Evolutionary conservation across 2,329 filamentous ascomycete species (phyloP).

Genomic region (Alternaria ventricosa): DNA sequence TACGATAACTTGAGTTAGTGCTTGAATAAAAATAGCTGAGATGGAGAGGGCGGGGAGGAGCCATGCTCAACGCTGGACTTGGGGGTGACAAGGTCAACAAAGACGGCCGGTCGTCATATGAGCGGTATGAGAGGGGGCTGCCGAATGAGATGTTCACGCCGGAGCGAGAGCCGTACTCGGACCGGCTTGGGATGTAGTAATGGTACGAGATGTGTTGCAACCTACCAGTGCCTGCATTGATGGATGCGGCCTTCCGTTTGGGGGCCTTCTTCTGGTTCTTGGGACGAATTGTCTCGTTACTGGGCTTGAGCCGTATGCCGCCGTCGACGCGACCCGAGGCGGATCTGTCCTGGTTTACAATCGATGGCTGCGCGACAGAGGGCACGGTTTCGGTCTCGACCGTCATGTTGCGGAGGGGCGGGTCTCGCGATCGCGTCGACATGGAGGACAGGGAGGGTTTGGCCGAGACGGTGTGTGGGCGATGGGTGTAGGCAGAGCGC

Average conservation of each 20-base stretch:
- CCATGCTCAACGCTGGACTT: slow-evolving; percentile 36
- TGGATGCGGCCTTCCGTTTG: slow-evolving; percentile 74
- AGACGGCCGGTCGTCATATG: slow-evolving; percentile 40
- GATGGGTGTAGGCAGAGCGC: slow-evolving; percentile 50
- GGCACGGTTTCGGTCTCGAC: slow-evolving; percentile 96
- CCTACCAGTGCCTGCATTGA: slow-evolving; percentile 77
- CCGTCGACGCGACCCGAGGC: slow-evolving; percentile 69
- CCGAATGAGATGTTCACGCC: slow-evolving; percentile 37
- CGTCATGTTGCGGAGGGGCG: slow-evolving; percentile 88
- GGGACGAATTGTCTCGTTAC: slow-evolving; percentile 93
- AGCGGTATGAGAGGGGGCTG: slow-evolving; percentile 39
- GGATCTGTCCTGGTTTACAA: slow-evolving; percentile 64
- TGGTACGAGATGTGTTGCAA: slow-evolving; percentile 47
- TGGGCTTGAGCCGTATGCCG: slow-evolving; percentile 83
- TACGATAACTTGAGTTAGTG: slow-evolving; percentile 47
- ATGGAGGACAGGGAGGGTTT: slow-evolving; percentile 74
- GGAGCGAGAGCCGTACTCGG: slow-evolving; percentile 31
- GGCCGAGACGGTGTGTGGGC: slow-evolving; percentile 59
- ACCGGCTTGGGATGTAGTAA: slow-evolving; percentile 35
- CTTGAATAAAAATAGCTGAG: slow-evolving; percentile 43
- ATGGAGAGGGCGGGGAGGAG: slow-evolving; percentile 31
- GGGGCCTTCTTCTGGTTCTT: slow-evolving; percentile 90
- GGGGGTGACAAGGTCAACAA: slow-evolving; percentile 33
- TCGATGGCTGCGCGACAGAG: slow-evolving; percentile 84
- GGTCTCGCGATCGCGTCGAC: slow-evolving; percentile 69